A percentile compares a stretch with the other conserved stretches of the same genome.
phyloP scores from a whole-genome alignment of 805 yeast species.

The Scheffersomyces stipitis region DNA sequence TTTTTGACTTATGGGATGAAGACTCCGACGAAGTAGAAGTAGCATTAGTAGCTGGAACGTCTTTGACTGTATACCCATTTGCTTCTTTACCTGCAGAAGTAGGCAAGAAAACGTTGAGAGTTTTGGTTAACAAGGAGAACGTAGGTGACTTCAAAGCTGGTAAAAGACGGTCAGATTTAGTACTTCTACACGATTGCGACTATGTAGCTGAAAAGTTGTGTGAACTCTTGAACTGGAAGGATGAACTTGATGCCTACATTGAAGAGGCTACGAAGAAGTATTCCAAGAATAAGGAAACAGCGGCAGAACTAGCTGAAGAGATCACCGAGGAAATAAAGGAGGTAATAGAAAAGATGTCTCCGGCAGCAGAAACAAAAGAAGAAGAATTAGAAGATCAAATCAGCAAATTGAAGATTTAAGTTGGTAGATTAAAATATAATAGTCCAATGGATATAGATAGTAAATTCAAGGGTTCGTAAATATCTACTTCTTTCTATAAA shows the following conservation, averaged over 20 bases:
- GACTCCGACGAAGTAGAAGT: conserved; percentile 56
- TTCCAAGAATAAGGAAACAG: neutral
- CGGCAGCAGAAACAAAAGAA: neutral
- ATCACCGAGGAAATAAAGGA: conserved; percentile 8
- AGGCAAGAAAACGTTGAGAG: conserved; percentile 47
- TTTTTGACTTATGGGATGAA: conserved; percentile 69
- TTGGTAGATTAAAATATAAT: neutral
- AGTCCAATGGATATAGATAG: neutral
- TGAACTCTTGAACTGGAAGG: conserved; percentile 61
- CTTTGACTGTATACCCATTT: conserved; percentile 87
- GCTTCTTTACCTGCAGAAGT: conserved; percentile 78
- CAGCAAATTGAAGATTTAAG: conserved; percentile 7
- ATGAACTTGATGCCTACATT: conserved; percentile 27
- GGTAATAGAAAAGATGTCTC: neutral
- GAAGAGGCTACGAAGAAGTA: conserved; percentile 1
- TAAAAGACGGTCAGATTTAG: conserved; percentile 56
- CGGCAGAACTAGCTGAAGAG: conserved; percentile 4
- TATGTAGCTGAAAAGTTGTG: conserved; percentile 56
- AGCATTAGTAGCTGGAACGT: conserved; percentile 90
- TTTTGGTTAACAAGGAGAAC: conserved; percentile 68
- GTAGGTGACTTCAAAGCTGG: conserved; percentile 69
- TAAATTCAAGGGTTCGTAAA: neutral
- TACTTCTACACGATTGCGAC: conserved; percentile 67
- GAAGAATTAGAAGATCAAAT: conserved; percentile 1
- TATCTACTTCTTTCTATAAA: conserved; percentile 56